phyloP scores from a whole-genome alignment of 1,139 yeast genomes.

The Diutina sp. region DNA sequence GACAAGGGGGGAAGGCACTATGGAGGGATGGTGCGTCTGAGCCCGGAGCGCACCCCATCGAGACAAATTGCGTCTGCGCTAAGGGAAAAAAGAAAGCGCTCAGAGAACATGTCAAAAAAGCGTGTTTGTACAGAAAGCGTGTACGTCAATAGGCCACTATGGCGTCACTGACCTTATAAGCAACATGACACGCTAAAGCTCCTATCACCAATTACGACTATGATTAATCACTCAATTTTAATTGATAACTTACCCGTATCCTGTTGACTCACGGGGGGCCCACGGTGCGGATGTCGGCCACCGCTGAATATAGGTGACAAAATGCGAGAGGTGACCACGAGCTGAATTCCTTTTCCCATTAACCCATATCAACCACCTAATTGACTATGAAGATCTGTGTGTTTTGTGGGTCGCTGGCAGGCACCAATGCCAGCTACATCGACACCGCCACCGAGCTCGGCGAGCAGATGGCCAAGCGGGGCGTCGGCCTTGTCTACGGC shows the following conservation, averaged over 20 bases:
- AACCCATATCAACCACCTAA: neutral
- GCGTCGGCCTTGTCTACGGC: slow-evolving; percentile 79
- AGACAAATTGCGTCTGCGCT: neutral
- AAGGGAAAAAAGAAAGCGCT: neutral
- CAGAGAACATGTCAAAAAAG: neutral
- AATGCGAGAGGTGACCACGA: neutral
- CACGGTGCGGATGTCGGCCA: too few relatives aligned
- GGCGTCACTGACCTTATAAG: too few relatives aligned
- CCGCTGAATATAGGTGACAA: too few relatives aligned
- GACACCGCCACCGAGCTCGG: slow-evolving; percentile 51
- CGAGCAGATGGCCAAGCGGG: slow-evolving; percentile 35
- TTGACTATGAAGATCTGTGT: slow-evolving; percentile 40
- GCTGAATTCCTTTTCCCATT: neutral
- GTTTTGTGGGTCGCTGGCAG: slow-evolving; percentile 78
- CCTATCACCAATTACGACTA: too few relatives aligned
- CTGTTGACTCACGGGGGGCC: too few relatives aligned
- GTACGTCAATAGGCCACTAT: too few relatives aligned
- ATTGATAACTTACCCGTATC: too few relatives aligned
- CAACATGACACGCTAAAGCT: too few relatives aligned
- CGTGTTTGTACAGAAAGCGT: neutral
- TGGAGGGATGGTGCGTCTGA: neutral
- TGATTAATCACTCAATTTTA: too few relatives aligned
- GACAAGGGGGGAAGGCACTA: neutral
- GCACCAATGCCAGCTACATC: slow-evolving; percentile 39
- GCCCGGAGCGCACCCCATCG: neutral